A percentile compares a stretch with the other conserved stretches of the same genome.
These are phyloP conservation scores for Pichia inconspicua DNA, from an alignment of 1,139 yeast genomes.

Conservation along the genomic window DNA sequence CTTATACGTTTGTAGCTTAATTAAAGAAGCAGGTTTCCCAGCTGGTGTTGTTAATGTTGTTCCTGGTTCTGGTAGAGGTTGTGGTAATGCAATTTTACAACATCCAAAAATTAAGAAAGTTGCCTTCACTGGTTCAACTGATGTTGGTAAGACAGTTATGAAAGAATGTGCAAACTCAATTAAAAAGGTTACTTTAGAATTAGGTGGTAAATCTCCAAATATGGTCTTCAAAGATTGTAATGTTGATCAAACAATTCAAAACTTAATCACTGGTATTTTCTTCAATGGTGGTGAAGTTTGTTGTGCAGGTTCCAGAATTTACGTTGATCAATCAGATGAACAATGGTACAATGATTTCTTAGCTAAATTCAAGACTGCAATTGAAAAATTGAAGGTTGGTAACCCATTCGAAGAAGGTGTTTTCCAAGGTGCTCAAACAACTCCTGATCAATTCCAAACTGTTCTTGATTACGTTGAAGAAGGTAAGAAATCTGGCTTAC, in stretches of 20 bases:
- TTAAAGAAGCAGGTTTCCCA: constrained; percentile 69
- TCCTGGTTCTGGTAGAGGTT: constrained; percentile 71
- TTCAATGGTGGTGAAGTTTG: constrained; percentile 87
- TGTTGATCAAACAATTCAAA: constrained; percentile 52
- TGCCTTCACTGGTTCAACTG: constrained; percentile 84
- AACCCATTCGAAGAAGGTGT: constrained; percentile 65
- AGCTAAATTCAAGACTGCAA: constrained; percentile 47
- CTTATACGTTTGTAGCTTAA: constrained; percentile 50
- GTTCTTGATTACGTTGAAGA: constrained; percentile 63
- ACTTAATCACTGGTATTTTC: constrained; percentile 57
- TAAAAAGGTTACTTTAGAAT: constrained; percentile 76
- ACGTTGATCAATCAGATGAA: constrained; percentile 50
- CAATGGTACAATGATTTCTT: constrained; percentile 63
- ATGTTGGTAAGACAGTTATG: constrained; percentile 72
- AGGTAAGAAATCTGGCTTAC: constrained; percentile 73
- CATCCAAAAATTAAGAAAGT: constrained; percentile 68
- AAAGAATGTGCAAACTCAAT: constrained; percentile 60
- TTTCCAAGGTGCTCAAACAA: constrained; percentile 84
- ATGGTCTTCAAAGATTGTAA: constrained; percentile 71
- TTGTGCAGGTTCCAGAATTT: constrained; percentile 79
- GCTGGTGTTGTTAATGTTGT: constrained; percentile 71
- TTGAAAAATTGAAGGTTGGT: constrained; percentile 53
- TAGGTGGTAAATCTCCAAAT: constrained; percentile 84
- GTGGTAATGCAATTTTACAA: constrained; percentile 65
- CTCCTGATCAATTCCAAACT: constrained; percentile 66